Base-by-base conservation (phyloP, 2,329 filamentous ascomycete genomes). In the Knufia petricola region DNA sequence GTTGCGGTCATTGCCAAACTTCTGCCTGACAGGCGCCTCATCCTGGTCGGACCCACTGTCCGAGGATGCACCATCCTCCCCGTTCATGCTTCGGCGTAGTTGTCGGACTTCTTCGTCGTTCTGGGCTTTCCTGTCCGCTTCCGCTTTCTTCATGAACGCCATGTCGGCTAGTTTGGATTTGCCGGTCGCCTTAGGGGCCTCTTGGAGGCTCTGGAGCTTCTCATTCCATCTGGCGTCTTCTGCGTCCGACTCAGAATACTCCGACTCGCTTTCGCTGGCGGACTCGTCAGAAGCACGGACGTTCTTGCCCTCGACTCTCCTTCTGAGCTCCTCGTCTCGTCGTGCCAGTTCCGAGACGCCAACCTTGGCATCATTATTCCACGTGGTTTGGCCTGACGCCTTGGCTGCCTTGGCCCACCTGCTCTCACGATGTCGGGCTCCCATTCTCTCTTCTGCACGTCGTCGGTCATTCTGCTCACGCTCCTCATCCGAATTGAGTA, bases 141-240 rank as follows among this genome's bases (percentile, higher is more conserved):
- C 89, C 1, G 88, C 87, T 56, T 84, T 87, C 59, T 84, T 81
- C 92, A 98, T 96, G 64, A 98, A 98, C 52, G 87, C 86, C 83
- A 98, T 87, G 45, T 78, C 77, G 66, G 86, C 81, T 4, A 98
- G 69, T 58, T 79, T 83, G 12, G 82, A 82, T 57, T 77, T 73
- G 0, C 77, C 77, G 15, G 63, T 62, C 31, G 64, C 64, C 31
- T 63, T 59, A 26, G 63, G 64, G 34, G 61, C 60, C 2, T 58
- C 59, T 30, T 71, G 68, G 51, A 66, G 19, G n/a, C 55, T 54
- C 31, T 64, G 58, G 6, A 74, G 61, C 56, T 72, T 70, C 54
- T 64, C 58, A 47, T 62, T 59, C 28, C 69, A 55, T 24, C 3
- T 77, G 75, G 79, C 80, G 49, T 68, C 65, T 3, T 69, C 66